A percentile compares a stretch with the other conserved stretches of the same genome.
phyloP scores from a whole-genome alignment of 768 basidiomycete genomes.

The Lepiota venenata region DNA sequence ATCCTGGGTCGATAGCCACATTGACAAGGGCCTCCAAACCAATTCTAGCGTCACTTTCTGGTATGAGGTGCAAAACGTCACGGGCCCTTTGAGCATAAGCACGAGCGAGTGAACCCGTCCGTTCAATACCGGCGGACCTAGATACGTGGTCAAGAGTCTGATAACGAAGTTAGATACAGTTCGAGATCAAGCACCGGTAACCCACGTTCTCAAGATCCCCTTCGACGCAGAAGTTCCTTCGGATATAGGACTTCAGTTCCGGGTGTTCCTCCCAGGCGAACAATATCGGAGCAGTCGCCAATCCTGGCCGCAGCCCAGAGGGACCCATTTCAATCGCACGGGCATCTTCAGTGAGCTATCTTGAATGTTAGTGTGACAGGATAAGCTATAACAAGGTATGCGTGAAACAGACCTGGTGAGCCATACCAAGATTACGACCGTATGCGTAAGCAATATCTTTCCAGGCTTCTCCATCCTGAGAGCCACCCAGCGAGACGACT shows the following conservation, averaged over 20 bases:
- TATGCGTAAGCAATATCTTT: conserved; percentile 91
- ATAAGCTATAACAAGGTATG: neutral
- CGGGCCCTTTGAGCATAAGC: conserved; percentile 76
- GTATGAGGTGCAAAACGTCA: conserved; percentile 64
- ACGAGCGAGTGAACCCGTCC: conserved; percentile 74
- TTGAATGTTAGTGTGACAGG: conserved; percentile 4
- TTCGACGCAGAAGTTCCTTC: conserved; percentile 67
- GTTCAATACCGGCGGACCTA: conserved; percentile 69
- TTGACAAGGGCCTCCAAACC: conserved; percentile 75
- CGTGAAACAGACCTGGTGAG: conserved; percentile 41
- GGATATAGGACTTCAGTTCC: conserved; percentile 72
- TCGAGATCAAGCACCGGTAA: neutral
- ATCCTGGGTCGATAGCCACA: conserved; percentile 59
- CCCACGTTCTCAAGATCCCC: conserved; percentile 82
- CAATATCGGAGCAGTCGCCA: conserved; percentile 77
- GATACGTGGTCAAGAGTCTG: conserved; percentile 70
- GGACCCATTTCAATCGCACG: conserved; percentile 60
- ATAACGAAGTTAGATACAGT: neutral
- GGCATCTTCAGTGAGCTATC: conserved; percentile 55
- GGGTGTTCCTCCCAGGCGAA: conserved; percentile 87
- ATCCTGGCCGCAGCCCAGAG: conserved; percentile 24
- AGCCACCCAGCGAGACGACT: conserved; percentile 86
- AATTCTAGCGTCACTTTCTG: conserved; percentile 74
- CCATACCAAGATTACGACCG: conserved; percentile 86
- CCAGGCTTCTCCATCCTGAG: conserved; percentile 69